These are phyloP conservation scores for Epichloe hybrida DNA, from an alignment of 2,329 filamentous ascomycete genomes.

Conservation along the genomic window DNA sequence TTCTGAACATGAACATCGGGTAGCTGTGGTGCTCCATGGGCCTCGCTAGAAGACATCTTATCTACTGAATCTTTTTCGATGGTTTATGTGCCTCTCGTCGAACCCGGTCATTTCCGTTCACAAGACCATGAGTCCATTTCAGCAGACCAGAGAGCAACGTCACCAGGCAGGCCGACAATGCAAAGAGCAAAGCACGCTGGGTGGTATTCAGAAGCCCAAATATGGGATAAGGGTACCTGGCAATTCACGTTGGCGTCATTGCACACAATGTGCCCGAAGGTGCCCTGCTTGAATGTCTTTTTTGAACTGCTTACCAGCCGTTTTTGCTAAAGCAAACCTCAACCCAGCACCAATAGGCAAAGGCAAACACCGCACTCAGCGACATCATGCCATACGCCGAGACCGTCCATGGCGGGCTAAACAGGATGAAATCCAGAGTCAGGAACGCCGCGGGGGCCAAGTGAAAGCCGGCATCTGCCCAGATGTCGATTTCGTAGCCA, in stretches of 20 bases:
- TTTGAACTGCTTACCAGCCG: conserved; percentile 36
- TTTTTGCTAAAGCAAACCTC: conserved; percentile 58
- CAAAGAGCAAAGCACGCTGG: conserved; percentile 57
- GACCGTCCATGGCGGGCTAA: conserved; percentile 49
- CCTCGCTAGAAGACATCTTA: neutral
- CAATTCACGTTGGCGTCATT: neutral
- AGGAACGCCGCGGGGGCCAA: too few relatives aligned
- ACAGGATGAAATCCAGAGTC: too few relatives aligned
- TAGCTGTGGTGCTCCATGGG: neutral
- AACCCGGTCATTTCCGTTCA: conserved; percentile 44
- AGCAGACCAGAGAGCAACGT: conserved; percentile 53
- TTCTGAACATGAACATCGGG: too few relatives aligned
- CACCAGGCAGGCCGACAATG: conserved; percentile 56
- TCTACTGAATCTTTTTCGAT: conserved; percentile 19
- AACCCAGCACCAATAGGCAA: conserved; percentile 65
- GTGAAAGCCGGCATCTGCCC: too few relatives aligned
- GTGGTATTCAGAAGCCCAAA: conserved; percentile 54
- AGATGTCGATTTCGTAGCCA: too few relatives aligned
- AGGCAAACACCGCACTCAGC: conserved; percentile 44
- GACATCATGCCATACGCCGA: conserved; percentile 43
- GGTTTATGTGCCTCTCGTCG: conserved; percentile 16
- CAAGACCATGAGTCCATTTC: conserved; percentile 53
- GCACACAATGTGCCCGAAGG: neutral
- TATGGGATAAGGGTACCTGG: conserved; percentile 75
- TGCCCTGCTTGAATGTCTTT: neutral